Evolutionary conservation across 164 flowering plant genomes (phyloP), one percentile per base, ranked within the genome.

Genomic region (Platanus orientalis): DNA sequence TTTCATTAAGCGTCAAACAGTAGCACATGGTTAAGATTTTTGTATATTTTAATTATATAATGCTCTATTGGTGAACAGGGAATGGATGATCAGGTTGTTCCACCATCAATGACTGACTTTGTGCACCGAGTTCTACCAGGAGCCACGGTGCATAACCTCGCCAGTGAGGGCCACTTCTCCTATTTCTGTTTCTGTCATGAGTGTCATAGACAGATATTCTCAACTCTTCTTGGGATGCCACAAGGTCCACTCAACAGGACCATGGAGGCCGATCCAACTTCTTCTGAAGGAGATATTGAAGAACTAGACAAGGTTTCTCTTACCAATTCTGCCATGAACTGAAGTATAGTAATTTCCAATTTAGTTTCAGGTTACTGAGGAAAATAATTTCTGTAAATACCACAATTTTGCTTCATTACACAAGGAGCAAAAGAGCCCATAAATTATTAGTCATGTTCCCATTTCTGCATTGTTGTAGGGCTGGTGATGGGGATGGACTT

Each of bases 151-250:
- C 97, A 93, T 67, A 83, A 70, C 72, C 85, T 90, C 42, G 84
- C 83, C 9, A 74, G 78, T 29, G 95, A 89, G 71, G 98, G 98
- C 23, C 98, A 93, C 73, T 93, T 83, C 71, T 87, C 98, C 0
- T 90, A 79, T 73, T 87, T 82, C 77, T 86, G 60, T 66, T 81
- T 85, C 64, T 93, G 98, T 63, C 84, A 89, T 60, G 94, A 87
- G 69, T 93, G 97, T 73, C 98, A 90, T 45, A 72, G 81, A 49
- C 75, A 83, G 57, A 80, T 93, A 44, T 77, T 93, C 64, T 75
- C 78, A 34, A 79, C 85, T 34, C 82, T 93, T 62, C 89, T 93
- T 69, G 97, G 97, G 49, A 60, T 39, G 45, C 90, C 97, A 6
- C 71, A 71, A 59, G 96, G 96, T 24, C 92, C 88, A 2, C 66